Evolutionary conservation across 345 rosid genomes (phyloP).

Genomic region (Zanthoxylum bungeanum): DNA sequence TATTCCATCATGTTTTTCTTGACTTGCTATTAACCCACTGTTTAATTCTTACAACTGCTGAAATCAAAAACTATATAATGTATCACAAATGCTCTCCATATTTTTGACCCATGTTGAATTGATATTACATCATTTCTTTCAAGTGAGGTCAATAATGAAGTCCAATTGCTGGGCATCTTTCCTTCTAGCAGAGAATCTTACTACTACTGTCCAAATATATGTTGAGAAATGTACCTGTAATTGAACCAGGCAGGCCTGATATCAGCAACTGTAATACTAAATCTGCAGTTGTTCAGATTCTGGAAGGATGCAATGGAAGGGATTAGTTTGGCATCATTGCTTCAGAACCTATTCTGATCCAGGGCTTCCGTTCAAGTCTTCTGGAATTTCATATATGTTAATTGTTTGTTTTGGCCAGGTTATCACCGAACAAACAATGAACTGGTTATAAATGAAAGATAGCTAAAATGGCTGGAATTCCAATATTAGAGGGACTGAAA

Average conservation of each 20-base stretch:
- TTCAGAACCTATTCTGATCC: slow-evolving; percentile 58
- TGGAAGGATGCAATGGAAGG: slow-evolving; percentile 77
- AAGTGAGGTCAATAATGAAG: slow-evolving; percentile 73
- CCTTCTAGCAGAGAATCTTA: slow-evolving; percentile 63
- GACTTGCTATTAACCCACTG: no score
- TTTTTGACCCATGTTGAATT: background rate
- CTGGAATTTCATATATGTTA: background rate
- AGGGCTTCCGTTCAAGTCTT: slow-evolving; percentile 83
- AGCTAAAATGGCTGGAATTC: slow-evolving; percentile 76
- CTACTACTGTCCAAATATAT: slow-evolving; percentile 78
- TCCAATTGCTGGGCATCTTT: slow-evolving; percentile 80
- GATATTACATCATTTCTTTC: slow-evolving; percentile 11
- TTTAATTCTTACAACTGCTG: no score
- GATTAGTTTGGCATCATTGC: slow-evolving; percentile 88
- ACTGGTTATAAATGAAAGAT: slow-evolving; percentile 63
- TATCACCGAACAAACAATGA: slow-evolving; percentile 54
- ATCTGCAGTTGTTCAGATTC: slow-evolving; percentile 74
- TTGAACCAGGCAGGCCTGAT: slow-evolving; percentile 62
- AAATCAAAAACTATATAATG: no score
- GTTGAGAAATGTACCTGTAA: slow-evolving; percentile 74
- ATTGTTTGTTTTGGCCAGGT: slow-evolving; percentile 39
- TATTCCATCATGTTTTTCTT: no score
- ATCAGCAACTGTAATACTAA: slow-evolving; percentile 83
- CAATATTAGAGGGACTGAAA: slow-evolving; percentile 48
- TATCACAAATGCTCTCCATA: background rate